Conservation (phyloP, 1,139 yeast genomes). For the Scheffersomyces parashehatae region DNA sequence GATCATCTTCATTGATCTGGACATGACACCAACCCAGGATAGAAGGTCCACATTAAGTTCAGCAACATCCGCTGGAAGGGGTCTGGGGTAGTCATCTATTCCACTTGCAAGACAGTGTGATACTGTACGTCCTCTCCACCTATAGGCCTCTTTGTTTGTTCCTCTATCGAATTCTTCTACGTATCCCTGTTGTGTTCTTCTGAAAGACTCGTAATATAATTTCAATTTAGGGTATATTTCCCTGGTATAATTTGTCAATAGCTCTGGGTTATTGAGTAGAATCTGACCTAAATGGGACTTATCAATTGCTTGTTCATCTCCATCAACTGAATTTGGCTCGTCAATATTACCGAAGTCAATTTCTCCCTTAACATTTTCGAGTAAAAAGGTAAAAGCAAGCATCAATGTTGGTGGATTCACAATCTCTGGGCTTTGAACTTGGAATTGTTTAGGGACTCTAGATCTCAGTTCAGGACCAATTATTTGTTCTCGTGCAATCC, state of each 20-base stretch:
- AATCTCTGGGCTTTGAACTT: constrained; percentile 82
- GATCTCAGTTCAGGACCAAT: constrained; percentile 89
- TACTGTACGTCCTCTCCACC: constrained; percentile 92
- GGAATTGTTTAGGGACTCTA: constrained; percentile 82
- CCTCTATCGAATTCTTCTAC: constrained; percentile 71
- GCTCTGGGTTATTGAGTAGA: constrained; percentile 60
- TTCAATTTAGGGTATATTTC: constrained; percentile 75
- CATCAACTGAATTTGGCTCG: constrained; percentile 22
- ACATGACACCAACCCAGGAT: constrained; percentile 94
- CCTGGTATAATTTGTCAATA: constrained; percentile 61
- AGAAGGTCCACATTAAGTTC: constrained; percentile 89
- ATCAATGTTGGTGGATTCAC: constrained; percentile 96
- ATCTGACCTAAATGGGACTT: constrained; percentile 44
- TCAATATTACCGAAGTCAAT: constrained; percentile 22
- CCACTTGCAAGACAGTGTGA: constrained; percentile 93
- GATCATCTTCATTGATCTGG: constrained; percentile 73
- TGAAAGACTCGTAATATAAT: constrained; percentile 82
- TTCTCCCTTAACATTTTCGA: constrained; percentile 39
- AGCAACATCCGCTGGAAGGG: constrained; percentile 76
- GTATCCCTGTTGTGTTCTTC: constrained; percentile 77
- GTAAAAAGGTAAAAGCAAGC: constrained; percentile 70
- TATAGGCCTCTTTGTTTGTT: constrained; percentile 61
- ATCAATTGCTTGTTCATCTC: constrained; percentile 10
- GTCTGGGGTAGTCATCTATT: constrained; percentile 92
- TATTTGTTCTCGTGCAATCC: constrained; percentile 96